Base-by-base conservation (phyloP, 192 early-diverging fungal species). In the Mortierella alpina region DNA sequence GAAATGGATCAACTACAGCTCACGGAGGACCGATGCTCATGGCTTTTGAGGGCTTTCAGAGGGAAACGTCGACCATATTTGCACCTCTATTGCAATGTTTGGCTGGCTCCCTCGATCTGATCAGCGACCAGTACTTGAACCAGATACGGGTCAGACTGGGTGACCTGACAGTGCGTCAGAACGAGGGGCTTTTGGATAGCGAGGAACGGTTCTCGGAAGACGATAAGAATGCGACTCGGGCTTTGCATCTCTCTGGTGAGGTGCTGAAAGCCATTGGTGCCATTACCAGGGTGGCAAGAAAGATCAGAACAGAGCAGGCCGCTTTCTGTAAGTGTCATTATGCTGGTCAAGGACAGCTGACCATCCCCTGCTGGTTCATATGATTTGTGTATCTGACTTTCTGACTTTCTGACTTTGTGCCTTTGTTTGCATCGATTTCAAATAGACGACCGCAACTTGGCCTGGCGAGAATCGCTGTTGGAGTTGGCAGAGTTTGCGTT, bases 241-340 rank as follows among this genome's bases (percentile, higher is more conserved):
- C 66, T 13, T 14, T 76, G 8, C 46, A 76, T 69, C 46, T 76
- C 6, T 65, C 69, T 64, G 66, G 74, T 20, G 66, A 76, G 22
- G 46, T 59, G 3, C 59, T 76, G 7, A 59, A 59, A 17, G 52
- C n/a, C 9, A 63, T 76, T 41, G 52, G 23, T 9, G 42, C 66
- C 23, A 46, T 76, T 6, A 52, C 31, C 4, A 46, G 15, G 15
- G 54, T 64, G 41, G 52, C 64, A 1, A 15, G 54, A 2, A 76
- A 76, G 42, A 55, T 69, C 1, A 58, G 59, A 23, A 12, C 17
- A 3, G 59, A 76, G 45, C 51, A 76, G 5, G 11, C 8, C 13
- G 40, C 10, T 4, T 76, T 69, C 15, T 76, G 74, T 76, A 65
- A 63, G 74, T 58, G 6, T 63, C 9, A 54, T 45, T 18, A 4